These are phyloP conservation scores for Jaenimonas drosophilae DNA, from an alignment of 208 protist genomes.

Conservation along the genomic window DNA sequence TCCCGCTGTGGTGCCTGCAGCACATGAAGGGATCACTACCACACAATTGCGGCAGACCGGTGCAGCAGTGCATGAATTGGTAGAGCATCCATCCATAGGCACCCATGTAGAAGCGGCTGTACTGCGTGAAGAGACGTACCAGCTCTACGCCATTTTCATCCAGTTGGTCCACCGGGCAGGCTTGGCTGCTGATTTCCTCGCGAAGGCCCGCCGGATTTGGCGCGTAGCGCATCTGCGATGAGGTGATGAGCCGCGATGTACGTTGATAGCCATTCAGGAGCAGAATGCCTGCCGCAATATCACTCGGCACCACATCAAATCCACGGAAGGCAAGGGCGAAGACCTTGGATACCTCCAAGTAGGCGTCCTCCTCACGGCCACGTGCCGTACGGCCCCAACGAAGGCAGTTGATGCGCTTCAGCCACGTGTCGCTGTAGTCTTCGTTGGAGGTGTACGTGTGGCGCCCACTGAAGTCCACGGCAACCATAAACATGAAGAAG, in stretches of 20 bases:
- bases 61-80: slow-evolving; percentile 53
- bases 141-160: slow-evolving; percentile 18
- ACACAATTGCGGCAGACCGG: slow-evolving; percentile 38
- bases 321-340: slow-evolving; percentile 67
- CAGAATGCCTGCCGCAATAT: slow-evolving; percentile 75
- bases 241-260: slow-evolving; percentile 14
- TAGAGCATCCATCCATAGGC: slow-evolving; percentile 72
- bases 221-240: slow-evolving; percentile 18
- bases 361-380: slow-evolving; percentile 27
- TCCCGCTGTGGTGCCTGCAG: slow-evolving; percentile 29
- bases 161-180: slow-evolving; percentile 23
- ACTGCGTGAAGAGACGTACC: slow-evolving; percentile 35
- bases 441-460: slow-evolving; percentile 18
- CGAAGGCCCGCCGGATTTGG: slow-evolving; percentile 8
- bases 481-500: slow-evolving; percentile 21
- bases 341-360: slow-evolving; percentile 38
- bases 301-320: slow-evolving; percentile 79
- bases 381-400: slow-evolving; percentile 17
- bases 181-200: slow-evolving; percentile 44
- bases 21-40: slow-evolving; percentile 60
- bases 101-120: slow-evolving; percentile 68
- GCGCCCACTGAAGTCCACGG: slow-evolving; percentile 44
- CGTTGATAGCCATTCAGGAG: slow-evolving; percentile 67
- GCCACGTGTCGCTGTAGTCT: slow-evolving; percentile 64
- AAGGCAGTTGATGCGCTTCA: slow-evolving; percentile 42